Conservation (phyloP, 208 protist genomes). For the Trypanosoma scelopori region DNA sequence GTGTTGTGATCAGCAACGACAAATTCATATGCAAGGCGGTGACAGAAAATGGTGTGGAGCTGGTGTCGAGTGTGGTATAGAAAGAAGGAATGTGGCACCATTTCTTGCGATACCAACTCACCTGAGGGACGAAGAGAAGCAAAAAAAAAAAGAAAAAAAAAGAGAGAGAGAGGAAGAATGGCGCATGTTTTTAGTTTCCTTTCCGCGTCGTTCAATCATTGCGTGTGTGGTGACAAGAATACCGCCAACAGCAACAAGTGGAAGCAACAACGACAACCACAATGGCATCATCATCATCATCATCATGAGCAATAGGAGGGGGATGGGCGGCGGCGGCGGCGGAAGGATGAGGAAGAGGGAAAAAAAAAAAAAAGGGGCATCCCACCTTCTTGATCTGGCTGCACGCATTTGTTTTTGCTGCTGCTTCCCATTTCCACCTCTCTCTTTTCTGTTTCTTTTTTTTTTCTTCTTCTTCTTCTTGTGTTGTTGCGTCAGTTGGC, state of each 20-base stretch:
- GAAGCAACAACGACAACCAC: too few relatives aligned
- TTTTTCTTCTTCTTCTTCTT: conserved; percentile 16
- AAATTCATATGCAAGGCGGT: conserved; percentile 94
- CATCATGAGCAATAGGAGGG: too few relatives aligned
- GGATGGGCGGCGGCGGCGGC: too few relatives aligned
- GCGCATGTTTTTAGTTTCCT: too few relatives aligned
- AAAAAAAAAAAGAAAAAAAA: conserved; percentile 2
- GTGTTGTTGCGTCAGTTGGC: too few relatives aligned
- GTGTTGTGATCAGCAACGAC: conserved; percentile 87
- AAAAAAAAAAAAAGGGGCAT: conserved; percentile 8
- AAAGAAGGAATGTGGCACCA: not conserved
- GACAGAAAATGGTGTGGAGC: conserved; percentile 82
- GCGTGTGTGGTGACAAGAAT: too few relatives aligned
- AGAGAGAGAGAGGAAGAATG: too few relatives aligned
- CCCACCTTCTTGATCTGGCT: not conserved
- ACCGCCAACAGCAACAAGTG: too few relatives aligned
- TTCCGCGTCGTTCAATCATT: too few relatives aligned
- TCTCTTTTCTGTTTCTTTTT: conserved; percentile 20
- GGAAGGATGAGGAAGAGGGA: not conserved
- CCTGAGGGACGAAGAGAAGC: too few relatives aligned
- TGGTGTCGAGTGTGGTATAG: conserved; percentile 62
- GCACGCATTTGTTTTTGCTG: conserved; percentile 17
- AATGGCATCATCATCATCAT: too few relatives aligned
- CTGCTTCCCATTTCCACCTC: conserved; percentile 15
- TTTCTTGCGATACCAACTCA: not conserved